Base-by-base conservation (phyloP, 192 early-diverging fungal species). In the Gaertneriomyces sp. region DNA sequence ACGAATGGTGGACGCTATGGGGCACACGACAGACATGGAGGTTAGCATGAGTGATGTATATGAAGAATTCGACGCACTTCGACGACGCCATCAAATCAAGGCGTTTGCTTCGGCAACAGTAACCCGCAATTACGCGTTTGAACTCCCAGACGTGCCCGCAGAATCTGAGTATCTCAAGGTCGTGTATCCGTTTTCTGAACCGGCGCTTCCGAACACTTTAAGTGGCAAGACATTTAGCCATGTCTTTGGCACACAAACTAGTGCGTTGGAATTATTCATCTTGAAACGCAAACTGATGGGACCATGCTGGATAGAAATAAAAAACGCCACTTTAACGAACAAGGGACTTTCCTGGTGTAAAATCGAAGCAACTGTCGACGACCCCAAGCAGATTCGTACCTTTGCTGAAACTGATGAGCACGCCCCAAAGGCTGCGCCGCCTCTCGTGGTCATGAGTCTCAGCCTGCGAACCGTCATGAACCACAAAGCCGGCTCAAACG, bases 271-370 rank as follows among this genome's bases (percentile, higher is more conserved):
- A 75, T 84, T 91, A 25, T 89, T 99, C 52, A 70, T 98, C n/a
- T 82, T 95, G 20, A 94, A 98, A 74, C 83, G 95, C 19, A 87
- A 92, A 59, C 75, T 99, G 33, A 98, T 93, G 93, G 98, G 98
- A 1, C 98, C 98, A 6, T 90, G 88, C 60, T 99, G 98, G 98
- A 75, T 99, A 0, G 69, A 80, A 11, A 82, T 97, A 38, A 76
- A 73, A 42, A 63, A 90, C 17, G 81, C 88, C 0, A 67, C 75
- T 16, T 63, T 86, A 4, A 79, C 68, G 44, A 68, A 63, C 39
- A 66, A 69, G 8, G 84, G 77, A 58, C 85, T 87, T 65, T 95
- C 96, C 8, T 99, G 96, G 96, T 91, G 91, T 66, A 93, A 90
- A 54, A 46, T 79, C 0, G 95, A 98, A 76, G 74, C 84, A 38